phyloP scores from a whole-genome alignment of 202 grass and related monocot species.

The Zoysia matrella region DNA sequence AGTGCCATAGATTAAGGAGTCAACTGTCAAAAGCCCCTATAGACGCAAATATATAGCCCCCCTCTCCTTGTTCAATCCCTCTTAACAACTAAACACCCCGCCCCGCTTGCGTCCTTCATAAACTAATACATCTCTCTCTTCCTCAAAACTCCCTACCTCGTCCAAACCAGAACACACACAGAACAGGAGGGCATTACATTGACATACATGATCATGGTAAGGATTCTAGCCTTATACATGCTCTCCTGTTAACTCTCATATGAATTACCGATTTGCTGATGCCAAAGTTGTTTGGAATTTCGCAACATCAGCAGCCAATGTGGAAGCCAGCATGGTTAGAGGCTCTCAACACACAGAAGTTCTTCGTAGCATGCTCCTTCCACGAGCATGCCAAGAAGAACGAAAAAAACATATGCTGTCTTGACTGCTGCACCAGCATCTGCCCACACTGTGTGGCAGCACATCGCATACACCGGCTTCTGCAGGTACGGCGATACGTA shows the following conservation, averaged over 20 bases:
- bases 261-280: constrained; percentile 43
- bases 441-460: constrained; percentile 84
- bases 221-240: constrained; percentile 41
- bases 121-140: constrained; percentile 41
- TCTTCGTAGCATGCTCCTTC: constrained; percentile 77
- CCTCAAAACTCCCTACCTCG: constrained; percentile 34
- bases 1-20: constrained; percentile 71
- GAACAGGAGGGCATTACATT: constrained; percentile 43
- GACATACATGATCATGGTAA: constrained; percentile 72
- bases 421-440: constrained; percentile 97
- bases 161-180: constrained; percentile 25
- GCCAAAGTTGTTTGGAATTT: constrained; percentile 31
- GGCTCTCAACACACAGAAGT: constrained; percentile 75
- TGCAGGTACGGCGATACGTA: constrained; percentile 96
- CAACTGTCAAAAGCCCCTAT: constrained; percentile 52
- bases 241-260: constrained; percentile 11
- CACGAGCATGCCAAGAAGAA: constrained; percentile 94
- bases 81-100: constrained; percentile 48
- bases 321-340: constrained; percentile 98
- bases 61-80: constrained; percentile 46
- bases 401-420: constrained; percentile 95
- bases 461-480: constrained; percentile 80
- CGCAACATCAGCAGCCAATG: constrained; percentile 48
- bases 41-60: constrained; percentile 59
- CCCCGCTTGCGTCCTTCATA: constrained; percentile 49